Base-by-base conservation (phyloP, 2,329 filamentous ascomycete genomes). In the Pseudogymnoascus sp. region DNA sequence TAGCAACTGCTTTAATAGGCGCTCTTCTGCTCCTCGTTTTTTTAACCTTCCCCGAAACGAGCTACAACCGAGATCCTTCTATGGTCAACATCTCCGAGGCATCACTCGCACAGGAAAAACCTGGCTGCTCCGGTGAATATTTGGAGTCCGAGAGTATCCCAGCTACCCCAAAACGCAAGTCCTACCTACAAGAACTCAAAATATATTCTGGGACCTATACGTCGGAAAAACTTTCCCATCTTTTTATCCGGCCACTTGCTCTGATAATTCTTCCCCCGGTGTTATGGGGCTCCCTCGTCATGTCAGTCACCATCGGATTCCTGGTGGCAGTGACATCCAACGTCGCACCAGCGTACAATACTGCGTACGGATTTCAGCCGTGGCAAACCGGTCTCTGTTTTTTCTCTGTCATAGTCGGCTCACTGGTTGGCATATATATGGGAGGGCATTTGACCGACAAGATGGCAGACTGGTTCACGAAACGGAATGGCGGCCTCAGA, bases 11-110 rank as follows among this genome's bases (percentile, higher is more conserved):
- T n/a, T 69, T 85, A 11, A 75, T 85, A 53, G 82, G 79, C 11
- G 66, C 75, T 7, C 73, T 79, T 23, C 77, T 81, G 1, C 61
- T 84, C 0, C 66, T 84, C 2, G 76, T 80, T 6, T 72, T 82
- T 67, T 78, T 85, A 63, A 80, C 80, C 5, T 80, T 85, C 61
- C 82, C 83, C 0, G 83, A 85, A 69, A 85, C 82, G 0, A 77
- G 77, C 7, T 85, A 77, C 68, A 71, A 69, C 37, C 76, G 80
- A 64, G 68, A 68, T 16, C 59, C 14, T 21, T n/a, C 40, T 18
- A 21, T 21, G 3, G 16, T 43, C 40, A 43, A 21, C 18, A 42
- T 5, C 40, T 21, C 40, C 11, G 9, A 11, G 4, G 8, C 16
- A 21, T 43, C 40, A 9, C 40, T 21, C 40, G 9, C 18, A 5